Base-by-base conservation (phyloP, 2,329 filamentous ascomycete species). In the Fusarium protoensiforme region DNA sequence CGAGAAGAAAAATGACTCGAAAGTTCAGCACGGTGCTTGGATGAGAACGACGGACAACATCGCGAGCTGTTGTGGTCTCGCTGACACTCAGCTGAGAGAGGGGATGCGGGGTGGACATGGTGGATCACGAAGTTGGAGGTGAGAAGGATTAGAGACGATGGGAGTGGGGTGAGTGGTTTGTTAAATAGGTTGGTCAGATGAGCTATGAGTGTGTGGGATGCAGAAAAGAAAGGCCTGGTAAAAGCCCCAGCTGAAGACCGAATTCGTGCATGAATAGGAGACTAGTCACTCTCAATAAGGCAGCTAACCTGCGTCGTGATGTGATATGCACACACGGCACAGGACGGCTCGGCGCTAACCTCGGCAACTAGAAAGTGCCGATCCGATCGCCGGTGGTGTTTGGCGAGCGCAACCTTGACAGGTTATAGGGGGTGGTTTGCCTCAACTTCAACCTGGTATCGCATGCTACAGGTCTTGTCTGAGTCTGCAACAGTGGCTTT, bases 1-100 rank as follows among this genome's bases (percentile, higher is more conserved):
- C 87, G 13, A 80, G 79, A 4, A 90, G 80, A 1, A 85, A 87
- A 61, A 88, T 86, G 35, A 85, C 83, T 11, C 87, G 83, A 73
- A 90, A 90, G 64, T 84, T 81, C 7, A 83, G 68, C 1, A 78
- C 69, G 1, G 79, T 67, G 4, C 75, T 78, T 2, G 79, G 72
- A 31, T 82, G 77, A 9, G 78, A 65, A 4, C 64, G 62, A 16
- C 80, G 69, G 6, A 85, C 80, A 3, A 80, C 68, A 41, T 81
- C 76, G 3, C 82, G 81, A 1, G 84, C 83, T 56, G 79, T 69
- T 57, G 81, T 73, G 29, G 78, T 81, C 67, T 83, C 81, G 13
- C 73, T 64, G 36, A 73, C 22, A 18, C 70, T 74, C 5, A 83
- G 72, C 1, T 75, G 71, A 7, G 80, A 81, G 7, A 83, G 73